Evolutionary conservation across 345 rosid species (phyloP).

Genomic region (Streptanthus diversifolius): DNA sequence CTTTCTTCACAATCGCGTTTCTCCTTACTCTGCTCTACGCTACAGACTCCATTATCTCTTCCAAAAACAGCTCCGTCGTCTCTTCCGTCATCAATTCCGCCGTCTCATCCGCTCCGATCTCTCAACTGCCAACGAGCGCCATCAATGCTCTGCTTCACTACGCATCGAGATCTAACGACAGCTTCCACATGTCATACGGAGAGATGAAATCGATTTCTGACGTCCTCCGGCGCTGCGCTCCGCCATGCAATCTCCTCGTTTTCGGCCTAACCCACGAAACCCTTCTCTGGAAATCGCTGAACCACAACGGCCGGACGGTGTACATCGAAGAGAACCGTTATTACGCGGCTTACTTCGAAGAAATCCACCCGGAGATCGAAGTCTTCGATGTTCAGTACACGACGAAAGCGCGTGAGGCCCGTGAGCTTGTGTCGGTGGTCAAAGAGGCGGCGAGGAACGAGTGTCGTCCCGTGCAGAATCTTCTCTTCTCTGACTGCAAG

Average conservation of each 20-base stretch:
- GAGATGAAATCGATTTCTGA: constrained; percentile 85
- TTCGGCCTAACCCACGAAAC: constrained; percentile 93
- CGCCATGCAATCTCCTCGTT: constrained; percentile 84
- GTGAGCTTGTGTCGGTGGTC: constrained; percentile 53
- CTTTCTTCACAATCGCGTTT: constrained; percentile 78
- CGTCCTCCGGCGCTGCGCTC: constrained; percentile 66
- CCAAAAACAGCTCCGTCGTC: constrained; percentile 28
- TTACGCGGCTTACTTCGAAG: constrained; percentile 89
- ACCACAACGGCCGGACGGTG: constrained; percentile 83
- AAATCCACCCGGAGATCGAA: constrained; percentile 83
- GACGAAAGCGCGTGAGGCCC: constrained; percentile 58
- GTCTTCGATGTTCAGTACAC: constrained; percentile 95
- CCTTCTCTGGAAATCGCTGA: constrained; percentile 88
- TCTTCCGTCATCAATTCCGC: constrained; percentile 20
- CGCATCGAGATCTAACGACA: constrained; percentile 72
- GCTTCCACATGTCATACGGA: constrained; percentile 63
- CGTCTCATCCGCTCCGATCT: constrained; percentile 30
- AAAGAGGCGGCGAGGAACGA: constrained; percentile 61
- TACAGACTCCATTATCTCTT: constrained; percentile 47
- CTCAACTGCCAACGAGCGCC: constrained; percentile 53
- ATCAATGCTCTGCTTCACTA: constrained; percentile 86
- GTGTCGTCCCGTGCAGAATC: constrained; percentile 88
- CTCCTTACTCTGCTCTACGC: constrained; percentile 79
- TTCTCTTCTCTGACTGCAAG: constrained; percentile 81
- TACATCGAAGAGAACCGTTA: constrained; percentile 90